Percentiles rank a stretch among this genome's conserved stretches.
phyloP scores from a whole-genome alignment of 2,329 filamentous ascomycete species.

The Botryotinia calthae region DNA sequence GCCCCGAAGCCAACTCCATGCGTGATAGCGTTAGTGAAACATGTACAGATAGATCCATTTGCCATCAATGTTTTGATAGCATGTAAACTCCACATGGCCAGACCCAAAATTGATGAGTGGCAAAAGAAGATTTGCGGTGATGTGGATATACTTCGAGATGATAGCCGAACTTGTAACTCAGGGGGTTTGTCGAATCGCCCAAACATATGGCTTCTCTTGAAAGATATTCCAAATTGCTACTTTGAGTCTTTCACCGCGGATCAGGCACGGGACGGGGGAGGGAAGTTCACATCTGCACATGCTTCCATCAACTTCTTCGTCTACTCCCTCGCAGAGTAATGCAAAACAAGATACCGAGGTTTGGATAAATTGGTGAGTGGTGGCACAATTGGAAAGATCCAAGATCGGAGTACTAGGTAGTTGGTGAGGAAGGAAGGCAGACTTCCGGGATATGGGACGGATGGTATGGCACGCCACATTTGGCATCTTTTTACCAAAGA shows the following conservation, averaged over 20 bases:
- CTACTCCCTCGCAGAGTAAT: neutral
- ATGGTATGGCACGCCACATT: neutral
- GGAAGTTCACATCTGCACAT: neutral
- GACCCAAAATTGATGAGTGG: conserved; percentile 1
- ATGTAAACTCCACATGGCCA: conserved; percentile 2
- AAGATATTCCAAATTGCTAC: neutral
- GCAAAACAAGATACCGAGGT: neutral
- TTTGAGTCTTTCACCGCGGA: neutral
- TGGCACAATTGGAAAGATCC: neutral
- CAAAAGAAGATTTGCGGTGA: neutral
- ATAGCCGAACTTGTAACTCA: neutral
- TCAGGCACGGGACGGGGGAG: neutral
- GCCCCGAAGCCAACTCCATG: neutral
- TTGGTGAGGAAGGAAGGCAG: neutral
- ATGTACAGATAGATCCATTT: neutral
- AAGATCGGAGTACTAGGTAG: neutral
- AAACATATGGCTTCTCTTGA: neutral
- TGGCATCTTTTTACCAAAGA: neutral
- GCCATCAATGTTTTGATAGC: neutral
- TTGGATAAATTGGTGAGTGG: neutral
- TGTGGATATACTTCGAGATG: neutral
- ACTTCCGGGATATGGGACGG: neutral
- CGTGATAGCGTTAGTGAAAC: neutral
- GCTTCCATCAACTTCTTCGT: no score
- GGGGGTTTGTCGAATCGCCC: neutral